Base-by-base conservation (phyloP, 352 stramenopile species). In the Blastocystis hominis region DNA sequence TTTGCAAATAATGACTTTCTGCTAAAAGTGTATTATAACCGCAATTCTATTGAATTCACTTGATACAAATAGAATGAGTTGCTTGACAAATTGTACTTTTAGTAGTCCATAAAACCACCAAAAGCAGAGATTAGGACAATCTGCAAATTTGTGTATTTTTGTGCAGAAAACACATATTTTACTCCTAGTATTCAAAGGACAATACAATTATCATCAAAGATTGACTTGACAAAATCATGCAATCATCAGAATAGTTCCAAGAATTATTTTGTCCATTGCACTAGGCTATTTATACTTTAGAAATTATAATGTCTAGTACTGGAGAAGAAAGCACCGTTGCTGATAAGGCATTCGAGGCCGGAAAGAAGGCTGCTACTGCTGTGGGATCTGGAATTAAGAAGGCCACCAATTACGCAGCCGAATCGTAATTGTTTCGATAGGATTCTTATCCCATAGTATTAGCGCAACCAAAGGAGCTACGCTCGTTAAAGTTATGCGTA, bases 341-440 rank as follows among this genome's bases (percentile, higher is more conserved):
- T 54, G 77, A 87, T 63, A 87, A 77, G 56, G 77, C 77, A 15
- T 42, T 87, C 50, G 77, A 87, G 53, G 77, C 42, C 36, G 75
- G 75, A 84, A 84, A 84, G 44, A 87, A 87, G 53, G 77, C 77
- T 36, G 53, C 64, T 44, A 87, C 36, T 34, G 77, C 55, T 75
- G 61, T 84, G 15, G 75, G 34, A 62, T 62, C 34, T 24, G 75
- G 75, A 62, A 62, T 84, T 68, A 78, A 75, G 54, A 79, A 79
- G 20, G 69, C 69, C 4, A 79, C 36, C 3, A 79, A 79, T 42
- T 38, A 61, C 20, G 77, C 77, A 9, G 61, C 77, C 20, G 77
- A 87, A 59, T 76, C 70, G 72, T 84, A 17, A 10, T 34, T 54
- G 42, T 66, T 47, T 42, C 66, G 46, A 15, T 24, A 3, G 1